Percentiles rank a stretch among this genome's conserved stretches.
phyloP scores from a whole-genome alignment of 2,329 filamentous ascomycete species.

The Aspergillus quadricinctus region DNA sequence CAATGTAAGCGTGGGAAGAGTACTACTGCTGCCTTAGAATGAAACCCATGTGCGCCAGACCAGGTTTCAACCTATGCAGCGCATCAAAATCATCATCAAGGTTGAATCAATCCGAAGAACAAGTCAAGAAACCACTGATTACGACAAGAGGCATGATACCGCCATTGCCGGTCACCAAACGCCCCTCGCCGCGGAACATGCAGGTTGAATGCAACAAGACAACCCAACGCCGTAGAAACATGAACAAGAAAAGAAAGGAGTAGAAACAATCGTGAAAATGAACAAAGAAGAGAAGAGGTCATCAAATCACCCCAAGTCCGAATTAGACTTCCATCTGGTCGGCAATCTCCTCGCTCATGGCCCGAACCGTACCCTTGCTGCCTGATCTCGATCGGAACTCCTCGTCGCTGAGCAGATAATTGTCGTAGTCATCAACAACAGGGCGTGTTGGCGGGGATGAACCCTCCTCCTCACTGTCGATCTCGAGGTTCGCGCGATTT shows the following conservation, averaged over 20 bases:
- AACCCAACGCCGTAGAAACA: constrained; percentile 6
- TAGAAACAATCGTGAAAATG: constrained; percentile 6
- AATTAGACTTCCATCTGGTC: constrained; percentile 50
- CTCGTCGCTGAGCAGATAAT: constrained; percentile 44
- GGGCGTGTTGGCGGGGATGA: constrained; percentile 18
- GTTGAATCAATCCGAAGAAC: neutral
- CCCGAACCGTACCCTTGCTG: constrained; percentile 45
- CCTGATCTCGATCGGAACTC: constrained; percentile 35
- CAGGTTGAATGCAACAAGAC: constrained; percentile 20
- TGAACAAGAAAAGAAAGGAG: constrained; percentile 2
- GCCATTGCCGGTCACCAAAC: constrained; percentile 14
- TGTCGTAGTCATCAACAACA: constrained; percentile 38
- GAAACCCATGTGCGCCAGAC: neutral
- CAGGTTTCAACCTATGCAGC: constrained; percentile 4
- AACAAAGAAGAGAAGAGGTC: constrained; percentile 9
- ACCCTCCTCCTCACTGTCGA: constrained; percentile 38
- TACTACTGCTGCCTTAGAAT: neutral
- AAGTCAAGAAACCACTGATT: constrained; percentile 1
- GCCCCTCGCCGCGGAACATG: constrained; percentile 18
- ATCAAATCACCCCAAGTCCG: neutral
- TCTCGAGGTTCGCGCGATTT: constrained; percentile 49
- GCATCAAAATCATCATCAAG: constrained; percentile 2
- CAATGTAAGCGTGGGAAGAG: neutral
- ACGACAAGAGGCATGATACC: constrained; percentile 10
- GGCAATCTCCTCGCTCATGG: constrained; percentile 51